Conservation (phyloP, 495 filamentous ascomycete genomes). For the Penicillium coffeae region DNA sequence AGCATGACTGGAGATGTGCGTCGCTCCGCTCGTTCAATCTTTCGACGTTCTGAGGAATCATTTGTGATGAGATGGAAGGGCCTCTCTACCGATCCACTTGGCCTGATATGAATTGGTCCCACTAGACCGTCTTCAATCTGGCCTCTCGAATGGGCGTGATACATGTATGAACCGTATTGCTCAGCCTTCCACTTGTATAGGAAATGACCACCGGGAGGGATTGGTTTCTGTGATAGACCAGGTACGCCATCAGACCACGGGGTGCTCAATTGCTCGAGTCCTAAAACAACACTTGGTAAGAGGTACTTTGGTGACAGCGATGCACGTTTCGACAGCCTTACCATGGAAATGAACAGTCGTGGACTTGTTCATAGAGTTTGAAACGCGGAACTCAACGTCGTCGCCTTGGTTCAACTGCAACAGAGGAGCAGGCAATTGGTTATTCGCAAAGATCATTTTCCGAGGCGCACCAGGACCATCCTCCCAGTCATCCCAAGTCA, state of each 20-base stretch:
- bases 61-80: slow-evolving; percentile 1
- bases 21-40: neutral
- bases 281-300: neutral
- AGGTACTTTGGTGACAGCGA: neutral
- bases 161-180: slow-evolving; percentile 48
- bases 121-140: slow-evolving; percentile 51
- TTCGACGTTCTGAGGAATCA: neutral
- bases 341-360: slow-evolving; percentile 48
- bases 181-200: slow-evolving; percentile 46
- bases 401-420: slow-evolving; percentile 55
- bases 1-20: slow-evolving; percentile 35
- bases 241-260: slow-evolving; percentile 53
- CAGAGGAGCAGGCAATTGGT: slow-evolving; percentile 51
- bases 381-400: slow-evolving; percentile 47
- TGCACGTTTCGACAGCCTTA: slow-evolving; percentile 1
- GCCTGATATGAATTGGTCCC: slow-evolving; percentile 39
- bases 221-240: slow-evolving; percentile 44
- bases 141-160: slow-evolving; percentile 47
- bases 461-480: slow-evolving; percentile 30
- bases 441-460: slow-evolving; percentile 50
- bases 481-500: slow-evolving; percentile 35
- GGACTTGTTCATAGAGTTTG: slow-evolving; percentile 47
- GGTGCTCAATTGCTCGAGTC: slow-evolving; percentile 19
- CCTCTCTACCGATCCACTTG: neutral
- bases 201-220: slow-evolving; percentile 40